Evolutionary conservation across 805 yeast genomes (phyloP), one percentile per base, ranked within the genome.

Genomic region (Kodamaea nitidulidarum): DNA sequence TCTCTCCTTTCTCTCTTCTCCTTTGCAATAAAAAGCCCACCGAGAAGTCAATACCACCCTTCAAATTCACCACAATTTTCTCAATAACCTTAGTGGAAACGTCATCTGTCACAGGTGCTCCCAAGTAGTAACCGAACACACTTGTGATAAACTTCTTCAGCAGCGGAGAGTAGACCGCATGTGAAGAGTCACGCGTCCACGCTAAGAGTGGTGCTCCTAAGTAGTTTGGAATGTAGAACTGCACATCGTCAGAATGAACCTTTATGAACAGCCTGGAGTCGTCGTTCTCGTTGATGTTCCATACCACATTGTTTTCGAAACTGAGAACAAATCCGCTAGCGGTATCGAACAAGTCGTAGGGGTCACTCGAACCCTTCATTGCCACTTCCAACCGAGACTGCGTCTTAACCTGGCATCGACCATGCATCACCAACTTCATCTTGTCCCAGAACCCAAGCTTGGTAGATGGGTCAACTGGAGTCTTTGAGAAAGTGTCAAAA

Each of bases 371-470:
- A 1, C 95, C 93, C 53, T 86, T 84, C 51, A 83, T 65, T 2
- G 78, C 71, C 5, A 83, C 71, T 41, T 78, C 75, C 32, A 84
- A 66, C 14, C 70, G 67, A 9, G 78, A 52, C 1, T 73, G 64
- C 15, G 75, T 58, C 11, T 61, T 54, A 40, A 88, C 68, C 2
- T 58, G 60, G 38, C 81, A 60, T 14, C 76, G 73, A 0, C 95
- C 95, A 63, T 90, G 97, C 49, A 88, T 64, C 11, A 83, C 69
- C 20, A 80, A 71, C 36, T 96, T 65, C 18, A 88, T 60, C 56
- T 88, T 91, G 60, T 90, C 98, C 98, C 98, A 90, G 49, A 88
- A 81, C 0, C 98, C 98, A 10, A 88, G 63, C 49, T 83, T 84
- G 3, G 78, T 74, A 2, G 96, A 86, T 0, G 90, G 90, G 56